These are phyloP conservation scores for Anisodus tanguticus DNA, from an alignment of 257 asterid species.

Conservation along the genomic window DNA sequence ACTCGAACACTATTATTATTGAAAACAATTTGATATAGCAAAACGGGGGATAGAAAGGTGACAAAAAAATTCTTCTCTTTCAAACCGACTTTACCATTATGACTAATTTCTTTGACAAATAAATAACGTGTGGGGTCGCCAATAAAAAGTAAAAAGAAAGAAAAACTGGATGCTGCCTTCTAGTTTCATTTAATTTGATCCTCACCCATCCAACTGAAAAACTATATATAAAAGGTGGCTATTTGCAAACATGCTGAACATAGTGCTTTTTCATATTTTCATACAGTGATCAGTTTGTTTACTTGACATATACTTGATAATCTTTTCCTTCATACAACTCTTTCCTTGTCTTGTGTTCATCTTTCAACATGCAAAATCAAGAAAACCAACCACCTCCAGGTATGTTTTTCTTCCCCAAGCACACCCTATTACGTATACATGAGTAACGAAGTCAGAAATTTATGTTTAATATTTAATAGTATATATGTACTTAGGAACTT, in stretches of 20 bases:
- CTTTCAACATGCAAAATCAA: conserved; percentile 52
- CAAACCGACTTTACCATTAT: not conserved
- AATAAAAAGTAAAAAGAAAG: not conserved
- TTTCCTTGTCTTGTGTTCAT: conserved; percentile 9
- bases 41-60: not conserved
- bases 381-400: conserved; percentile 56
- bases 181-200: not conserved
- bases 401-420: conserved; percentile 34
- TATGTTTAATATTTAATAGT: not conserved
- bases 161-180: not conserved
- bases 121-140: not conserved
- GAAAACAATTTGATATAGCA: not conserved
- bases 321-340: not conserved
- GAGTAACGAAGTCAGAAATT: not conserved
- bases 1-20: not conserved
- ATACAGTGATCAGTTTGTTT: too few species aligned
- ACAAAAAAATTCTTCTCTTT: not conserved
- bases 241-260: not conserved
- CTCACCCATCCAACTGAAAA: not conserved
- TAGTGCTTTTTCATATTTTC: too few species aligned
- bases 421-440: not conserved
- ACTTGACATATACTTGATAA: not conserved
- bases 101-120: not conserved
- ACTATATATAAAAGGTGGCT: conserved; percentile 21
- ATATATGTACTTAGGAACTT: too few species aligned